Evolutionary conservation across 768 basidiomycete genomes (phyloP).

Genomic region (Chiua virens): DNA sequence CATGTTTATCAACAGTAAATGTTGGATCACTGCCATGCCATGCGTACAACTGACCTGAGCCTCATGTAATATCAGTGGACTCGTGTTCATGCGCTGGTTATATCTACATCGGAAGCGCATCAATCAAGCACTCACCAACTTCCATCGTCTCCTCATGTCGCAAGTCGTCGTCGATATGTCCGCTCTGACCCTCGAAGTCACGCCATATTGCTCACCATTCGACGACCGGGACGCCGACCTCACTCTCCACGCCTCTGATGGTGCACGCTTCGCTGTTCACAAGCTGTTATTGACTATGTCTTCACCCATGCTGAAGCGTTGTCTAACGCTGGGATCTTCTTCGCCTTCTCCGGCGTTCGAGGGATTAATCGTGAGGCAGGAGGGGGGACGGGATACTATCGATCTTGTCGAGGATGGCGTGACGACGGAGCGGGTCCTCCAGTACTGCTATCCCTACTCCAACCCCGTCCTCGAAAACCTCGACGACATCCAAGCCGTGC

Average conservation of each 20-base stretch:
- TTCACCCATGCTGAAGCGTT: slow-evolving; percentile 41
- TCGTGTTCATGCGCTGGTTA: slow-evolving; percentile 19
- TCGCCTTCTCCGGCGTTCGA: slow-evolving; percentile 31
- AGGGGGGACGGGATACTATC: slow-evolving; percentile 26
- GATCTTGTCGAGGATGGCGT: slow-evolving; percentile 33
- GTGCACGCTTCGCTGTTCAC: slow-evolving; percentile 43
- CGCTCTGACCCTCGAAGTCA: slow-evolving; percentile 29
- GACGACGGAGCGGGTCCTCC: slow-evolving; percentile 34
- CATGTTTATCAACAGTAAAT: slow-evolving; percentile 24
- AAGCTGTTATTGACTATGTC: slow-evolving; percentile 41
- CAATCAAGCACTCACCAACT: slow-evolving; percentile 14
- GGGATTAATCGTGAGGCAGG: slow-evolving; percentile 22
- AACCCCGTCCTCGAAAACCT: slow-evolving; percentile 33
- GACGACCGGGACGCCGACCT: slow-evolving; percentile 42
- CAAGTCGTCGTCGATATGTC: slow-evolving; percentile 26
- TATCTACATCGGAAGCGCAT: slow-evolving; percentile 26
- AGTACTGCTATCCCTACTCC: slow-evolving; percentile 38
- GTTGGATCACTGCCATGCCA: slow-evolving; percentile 21
- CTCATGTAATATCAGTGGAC: slow-evolving; percentile 22
- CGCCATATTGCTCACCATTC: slow-evolving; percentile 35
- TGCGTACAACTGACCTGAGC: slow-evolving; percentile 29
- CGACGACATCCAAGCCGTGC: slow-evolving; percentile 34
- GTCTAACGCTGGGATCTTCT: slow-evolving; percentile 22
- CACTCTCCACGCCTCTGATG: slow-evolving; percentile 42
- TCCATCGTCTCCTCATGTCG: slow-evolving; percentile 24